Base-by-base conservation (phyloP, 1,284 basidiomycete species). In the Ustilago lituana region DNA sequence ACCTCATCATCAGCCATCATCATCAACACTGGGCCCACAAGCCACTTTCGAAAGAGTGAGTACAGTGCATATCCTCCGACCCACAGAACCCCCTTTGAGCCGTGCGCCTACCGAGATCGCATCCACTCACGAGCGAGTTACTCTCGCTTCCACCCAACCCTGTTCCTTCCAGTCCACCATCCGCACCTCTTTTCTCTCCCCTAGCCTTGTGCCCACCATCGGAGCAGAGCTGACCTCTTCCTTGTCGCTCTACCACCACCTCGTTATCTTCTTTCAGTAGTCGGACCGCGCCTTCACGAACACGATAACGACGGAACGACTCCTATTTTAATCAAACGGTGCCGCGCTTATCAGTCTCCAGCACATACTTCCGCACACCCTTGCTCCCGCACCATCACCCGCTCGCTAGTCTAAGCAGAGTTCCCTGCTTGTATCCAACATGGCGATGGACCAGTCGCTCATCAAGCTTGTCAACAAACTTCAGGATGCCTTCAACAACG, bases 401-500 rank as follows among this genome's bases (percentile, higher is more conserved):
- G 5, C 29, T 46, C 48, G 31, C 39, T 56, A 41, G 46, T 29
- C 15, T 23, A 27, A 29, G 50, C 38, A 40, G 19, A 50, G 49
- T 32, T 1, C 1, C 17, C 20, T n/a, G 37, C 19, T 43, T 23
- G 17, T 27, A 17, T 36, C 15, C 55, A 57, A 20, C 35, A 70
- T 73, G 62, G 57, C 74, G 22, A 81, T 81, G 79, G 79, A 81
- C 61, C 74, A 74, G 26, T 94, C 97, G 83, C 88, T 98, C 74
- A 98, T 98, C 79, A 90, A 90, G 77, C 88, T 97, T 27, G 95
- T 98, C 49, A 98, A 98, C 85, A 91, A 90, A 85, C 90, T 98
- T 43, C 95, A 98, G 84, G 83, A 82, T 58, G 84, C 82, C 41
- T 77, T 82, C 66, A 78, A 79, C 62, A 65, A 73, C n/a, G 77